These are phyloP conservation scores for Lactarius trivialis DNA, from an alignment of 768 basidiomycete genomes.

Conservation along the genomic window DNA sequence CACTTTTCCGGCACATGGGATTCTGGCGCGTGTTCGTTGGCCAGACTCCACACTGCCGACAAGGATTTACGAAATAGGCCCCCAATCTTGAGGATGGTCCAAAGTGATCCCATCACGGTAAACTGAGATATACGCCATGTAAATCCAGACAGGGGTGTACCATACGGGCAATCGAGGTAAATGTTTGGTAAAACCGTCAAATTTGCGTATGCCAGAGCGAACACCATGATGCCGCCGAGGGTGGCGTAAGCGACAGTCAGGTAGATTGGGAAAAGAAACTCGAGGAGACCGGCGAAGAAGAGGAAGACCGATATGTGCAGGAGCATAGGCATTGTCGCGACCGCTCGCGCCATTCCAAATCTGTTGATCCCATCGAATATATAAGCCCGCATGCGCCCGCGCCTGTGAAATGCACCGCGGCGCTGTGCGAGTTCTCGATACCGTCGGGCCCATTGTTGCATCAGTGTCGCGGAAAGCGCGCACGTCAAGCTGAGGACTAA, in stretches of 20 bases:
- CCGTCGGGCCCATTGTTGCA: no score
- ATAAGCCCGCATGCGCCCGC: no score
- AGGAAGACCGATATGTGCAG: background rate
- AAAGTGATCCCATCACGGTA: background rate
- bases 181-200: background rate
- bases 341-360: no score
- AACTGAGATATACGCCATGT: background rate
- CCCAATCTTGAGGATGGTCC: background rate
- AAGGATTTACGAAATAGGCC: background rate
- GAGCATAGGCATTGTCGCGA: no score
- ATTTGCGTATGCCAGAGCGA: background rate
- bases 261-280: background rate
- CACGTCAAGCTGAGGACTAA: no score
- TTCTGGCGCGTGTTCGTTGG: background rate
- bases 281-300: background rate
- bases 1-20: background rate
- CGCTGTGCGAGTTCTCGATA: no score
- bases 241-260: background rate
- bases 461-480: no score
- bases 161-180: background rate
- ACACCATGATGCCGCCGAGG: background rate
- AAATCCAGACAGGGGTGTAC: background rate
- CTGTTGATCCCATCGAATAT: no score
- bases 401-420: no score
- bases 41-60: background rate